phyloP scores from a whole-genome alignment of 1,139 yeast species.

The Waltiozyma sp. region DNA sequence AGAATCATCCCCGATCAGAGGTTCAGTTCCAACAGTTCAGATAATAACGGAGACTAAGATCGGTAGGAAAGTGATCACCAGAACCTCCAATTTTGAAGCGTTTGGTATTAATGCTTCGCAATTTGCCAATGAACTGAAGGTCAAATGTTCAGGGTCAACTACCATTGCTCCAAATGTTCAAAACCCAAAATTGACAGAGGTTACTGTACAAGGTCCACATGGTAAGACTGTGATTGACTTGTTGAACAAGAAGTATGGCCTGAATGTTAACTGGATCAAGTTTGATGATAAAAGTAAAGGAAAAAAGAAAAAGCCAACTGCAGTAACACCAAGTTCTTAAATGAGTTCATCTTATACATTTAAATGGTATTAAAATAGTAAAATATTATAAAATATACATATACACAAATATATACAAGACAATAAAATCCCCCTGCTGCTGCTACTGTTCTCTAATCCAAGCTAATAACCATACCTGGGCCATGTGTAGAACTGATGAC shows the following conservation, averaged over 20 bases:
- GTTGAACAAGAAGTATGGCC: constrained; percentile 50
- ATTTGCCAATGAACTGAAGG: constrained; percentile 59
- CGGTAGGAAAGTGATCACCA: constrained; percentile 74
- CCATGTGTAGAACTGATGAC: constrained; percentile 64
- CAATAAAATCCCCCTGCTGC: neutral
- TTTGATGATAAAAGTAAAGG: constrained; percentile 54
- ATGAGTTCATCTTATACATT: no score
- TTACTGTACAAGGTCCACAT: constrained; percentile 88
- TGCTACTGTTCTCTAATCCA: constrained; percentile 1
- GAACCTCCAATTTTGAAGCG: constrained; percentile 56
- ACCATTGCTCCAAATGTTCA: constrained; percentile 50
- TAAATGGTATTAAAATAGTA: no score
- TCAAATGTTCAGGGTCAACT: constrained; percentile 82
- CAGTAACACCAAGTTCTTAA: no score
- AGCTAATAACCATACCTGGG: constrained; percentile 58
- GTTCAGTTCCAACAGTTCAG: constrained; percentile 55
- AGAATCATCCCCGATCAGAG: constrained; percentile 36
- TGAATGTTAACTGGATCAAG: constrained; percentile 55
- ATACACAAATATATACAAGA: neutral
- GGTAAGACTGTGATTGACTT: constrained; percentile 47
- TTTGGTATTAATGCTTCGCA: constrained; percentile 56
- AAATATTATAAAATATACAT: neutral
- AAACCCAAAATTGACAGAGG: constrained; percentile 50
- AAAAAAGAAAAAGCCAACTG: constrained; percentile 31
- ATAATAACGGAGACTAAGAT: constrained; percentile 68